Evolutionary conservation across 2,329 filamentous ascomycete genomes (phyloP), one percentile per base, ranked within the genome.

Genomic region (Akanthomyces muscarius): DNA sequence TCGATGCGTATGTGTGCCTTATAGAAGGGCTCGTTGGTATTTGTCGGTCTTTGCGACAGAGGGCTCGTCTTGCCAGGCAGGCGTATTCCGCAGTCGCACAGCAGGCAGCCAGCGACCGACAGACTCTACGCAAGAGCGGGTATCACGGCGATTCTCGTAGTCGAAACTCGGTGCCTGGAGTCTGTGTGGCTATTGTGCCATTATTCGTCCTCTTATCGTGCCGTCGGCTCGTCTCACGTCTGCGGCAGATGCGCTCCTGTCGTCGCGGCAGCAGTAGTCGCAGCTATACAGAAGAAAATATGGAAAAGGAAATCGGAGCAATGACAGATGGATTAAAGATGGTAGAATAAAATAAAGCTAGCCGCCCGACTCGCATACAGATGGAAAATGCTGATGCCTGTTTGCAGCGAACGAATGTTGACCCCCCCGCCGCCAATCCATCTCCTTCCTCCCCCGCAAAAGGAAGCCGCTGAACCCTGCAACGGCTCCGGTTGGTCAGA

Each of bases 91-190:
- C 21, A 30, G 42, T 48, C 30, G 45, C 45, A 51, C 45, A 25
- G 38, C 48, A 53, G 50, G 58, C 58, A 18, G 10, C 18, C 11
- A 25, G 47, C 21, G 10, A 30, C 44, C 13, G 13, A 57, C 23
- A 30, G 7, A 10, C 23, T 30, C 7, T 45, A 0, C 50, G 2
- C 2, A 44, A 16, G 25, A 11, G 38, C 25, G 30, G 36, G 28
- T 41, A 21, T 30, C 36, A 23, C n/a, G 10, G 47, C 47, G 47
- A 44, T 61, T 16, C 10, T 36, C 10, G 36, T 25, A 36, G 36
- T 61, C 25, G 1, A 61, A 44, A 23, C 25, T 61, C 38, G 48
- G 53, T 62, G 50, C 51, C 61, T 56, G 57, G 53, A 52, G 50
- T 36, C 18, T n/a, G 14, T 7, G 16, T n/a, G 38, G 4, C 28